Conservation (phyloP, 495 filamentous ascomycete genomes). For the Xylaria palmicola region DNA sequence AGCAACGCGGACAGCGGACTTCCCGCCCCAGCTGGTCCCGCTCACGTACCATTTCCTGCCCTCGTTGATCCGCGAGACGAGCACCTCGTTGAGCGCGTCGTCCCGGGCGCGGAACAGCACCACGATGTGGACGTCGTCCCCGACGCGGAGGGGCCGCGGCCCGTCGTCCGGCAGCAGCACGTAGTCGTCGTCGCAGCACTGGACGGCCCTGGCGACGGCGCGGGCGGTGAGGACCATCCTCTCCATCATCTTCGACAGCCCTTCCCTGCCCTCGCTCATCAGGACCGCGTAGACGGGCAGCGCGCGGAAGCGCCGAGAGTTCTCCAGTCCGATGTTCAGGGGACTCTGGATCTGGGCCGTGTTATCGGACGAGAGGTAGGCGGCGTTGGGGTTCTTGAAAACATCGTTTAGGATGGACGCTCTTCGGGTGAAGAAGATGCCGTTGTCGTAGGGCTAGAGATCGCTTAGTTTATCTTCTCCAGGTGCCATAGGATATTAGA, state of each 20-base stretch:
- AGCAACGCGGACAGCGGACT: conserved; percentile 73
- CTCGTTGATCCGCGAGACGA: conserved; percentile 71
- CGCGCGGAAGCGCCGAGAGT: conserved; percentile 86
- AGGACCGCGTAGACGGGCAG: conserved; percentile 84
- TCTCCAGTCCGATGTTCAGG: conserved; percentile 85
- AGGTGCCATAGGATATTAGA: conserved; percentile 13
- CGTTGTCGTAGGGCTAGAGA: conserved; percentile 78
- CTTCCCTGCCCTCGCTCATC: conserved; percentile 67
- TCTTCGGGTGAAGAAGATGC: conserved; percentile 78
- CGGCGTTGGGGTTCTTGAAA: conserved; percentile 83
- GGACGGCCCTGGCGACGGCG: conserved; percentile 61
- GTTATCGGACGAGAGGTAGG: conserved; percentile 62
- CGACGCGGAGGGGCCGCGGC: conserved; percentile 26
- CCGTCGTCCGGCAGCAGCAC: conserved; percentile 60
- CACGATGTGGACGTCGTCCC: conserved; percentile 62
- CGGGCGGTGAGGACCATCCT: conserved; percentile 71
- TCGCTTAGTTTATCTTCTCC: neutral
- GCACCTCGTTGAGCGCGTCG: conserved; percentile 58
- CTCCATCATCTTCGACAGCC: conserved; percentile 68
- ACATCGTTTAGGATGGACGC: conserved; percentile 56
- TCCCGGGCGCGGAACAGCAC: conserved; percentile 80
- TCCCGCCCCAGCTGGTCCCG: conserved; percentile 72
- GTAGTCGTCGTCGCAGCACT: conserved; percentile 53
- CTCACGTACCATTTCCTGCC: conserved; percentile 78
- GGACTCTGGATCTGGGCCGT: conserved; percentile 66